Evolutionary conservation across 768 basidiomycete genomes (phyloP), one percentile per base, ranked within the genome.

Genomic region (Ramaria sp.): DNA sequence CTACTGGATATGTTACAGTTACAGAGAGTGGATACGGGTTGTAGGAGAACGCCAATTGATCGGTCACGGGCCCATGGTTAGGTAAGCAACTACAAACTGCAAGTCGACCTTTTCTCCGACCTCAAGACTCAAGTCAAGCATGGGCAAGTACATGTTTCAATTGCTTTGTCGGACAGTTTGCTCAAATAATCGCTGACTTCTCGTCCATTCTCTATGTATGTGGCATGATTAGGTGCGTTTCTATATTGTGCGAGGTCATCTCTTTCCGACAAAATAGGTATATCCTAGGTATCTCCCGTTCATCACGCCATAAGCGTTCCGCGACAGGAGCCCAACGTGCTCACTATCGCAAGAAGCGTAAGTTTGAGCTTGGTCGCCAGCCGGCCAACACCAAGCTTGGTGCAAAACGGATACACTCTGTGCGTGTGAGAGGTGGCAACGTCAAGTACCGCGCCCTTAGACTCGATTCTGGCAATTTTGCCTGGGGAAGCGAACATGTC

Each of bases 311-410:
- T 82, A 98, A 98, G 77, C 91, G 94, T 71, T 88, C 92, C 64
- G 86, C 82, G 66, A 86, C 91, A 50, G 95, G 91, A 67, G 91
- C 88, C 59, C 88, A 92, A 74, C 86, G 88, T 66, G 84, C 92
- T 66, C 84, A 88, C 77, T 95, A 93, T 78, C 91, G 95, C 81
- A 99, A 99, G 83, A 99, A 98, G 91, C 86, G 96, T 86, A 97
- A 98, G 79, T 98, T 98, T 76, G 96, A 99, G 81, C 85, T 97
- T 67, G 96, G 95, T 70, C 92, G 96, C 70, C 96, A 98, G 72
- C 78, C 96, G 58, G 96, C 96, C 64, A 92, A 77, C 81, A 99
- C 96, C 70, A 97, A 91, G 79, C 84, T 99, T 63, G 94, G 96
- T 51, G 68, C 86, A 55, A 98, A 98, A 79, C 90, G 96, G 60